These are phyloP conservation scores for Fusarium anguioides DNA, from an alignment of 2,329 filamentous ascomycete genomes.

Conservation along the genomic window DNA sequence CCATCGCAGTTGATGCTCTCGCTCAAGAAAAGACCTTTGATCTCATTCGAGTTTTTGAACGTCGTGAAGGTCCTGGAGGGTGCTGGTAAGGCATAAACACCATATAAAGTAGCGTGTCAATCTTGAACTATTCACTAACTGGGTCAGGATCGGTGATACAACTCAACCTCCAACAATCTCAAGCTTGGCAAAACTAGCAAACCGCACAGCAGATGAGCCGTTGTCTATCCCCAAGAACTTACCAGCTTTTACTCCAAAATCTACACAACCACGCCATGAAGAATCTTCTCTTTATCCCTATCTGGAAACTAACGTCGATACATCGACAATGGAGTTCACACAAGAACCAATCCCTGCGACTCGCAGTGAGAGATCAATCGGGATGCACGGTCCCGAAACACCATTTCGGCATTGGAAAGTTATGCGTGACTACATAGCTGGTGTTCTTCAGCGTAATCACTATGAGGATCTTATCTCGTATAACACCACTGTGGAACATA, in stretches of 20 bases:
- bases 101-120: not conserved
- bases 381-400: slow-evolving; percentile 64
- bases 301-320: slow-evolving; percentile 73
- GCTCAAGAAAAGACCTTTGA: slow-evolving; percentile 69
- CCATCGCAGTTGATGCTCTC: slow-evolving; percentile 70
- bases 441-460: slow-evolving; percentile 62
- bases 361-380: slow-evolving; percentile 46
- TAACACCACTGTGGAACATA: slow-evolving; percentile 70
- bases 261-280: slow-evolving; percentile 60
- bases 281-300: slow-evolving; percentile 71
- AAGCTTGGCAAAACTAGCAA: slow-evolving; percentile 59
- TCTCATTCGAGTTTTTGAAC: slow-evolving; percentile 70
- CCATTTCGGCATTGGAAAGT: slow-evolving; percentile 72
- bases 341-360: slow-evolving; percentile 63
- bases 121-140: not conserved
- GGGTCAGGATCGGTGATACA: slow-evolving; percentile 56
- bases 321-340: slow-evolving; percentile 68
- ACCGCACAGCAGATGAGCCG: slow-evolving; percentile 62
- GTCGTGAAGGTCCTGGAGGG: slow-evolving; percentile 68
- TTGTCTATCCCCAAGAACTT: slow-evolving; percentile 58
- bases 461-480: slow-evolving; percentile 65
- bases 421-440: slow-evolving; percentile 65
- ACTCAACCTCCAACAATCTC: slow-evolving; percentile 54
- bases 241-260: slow-evolving; percentile 58
- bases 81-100: slow-evolving; percentile 61